Conservation (phyloP, 441 rosid genomes). For the Populus tomentosa region DNA sequence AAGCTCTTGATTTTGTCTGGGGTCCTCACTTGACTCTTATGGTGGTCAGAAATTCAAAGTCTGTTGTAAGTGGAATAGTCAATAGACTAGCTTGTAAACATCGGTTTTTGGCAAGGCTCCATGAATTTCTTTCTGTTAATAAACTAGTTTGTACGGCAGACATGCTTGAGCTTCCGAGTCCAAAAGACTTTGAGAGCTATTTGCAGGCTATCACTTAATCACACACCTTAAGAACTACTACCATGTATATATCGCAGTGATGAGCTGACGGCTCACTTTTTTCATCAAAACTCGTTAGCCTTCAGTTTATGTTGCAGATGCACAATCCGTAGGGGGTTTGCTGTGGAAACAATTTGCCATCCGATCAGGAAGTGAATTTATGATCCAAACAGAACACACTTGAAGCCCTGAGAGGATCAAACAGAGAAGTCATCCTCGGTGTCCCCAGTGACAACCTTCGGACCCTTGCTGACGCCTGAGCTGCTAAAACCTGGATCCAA, state of each 20-base stretch:
- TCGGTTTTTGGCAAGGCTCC: not conserved
- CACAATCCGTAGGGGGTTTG: constrained; percentile 37
- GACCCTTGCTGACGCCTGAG: constrained; percentile 13
- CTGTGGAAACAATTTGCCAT: constrained; percentile 34
- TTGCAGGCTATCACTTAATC: not conserved
- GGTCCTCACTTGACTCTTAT: not conserved
- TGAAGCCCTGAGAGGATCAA: constrained; percentile 38
- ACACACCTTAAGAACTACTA: not conserved
- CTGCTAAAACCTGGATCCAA: constrained; percentile 34
- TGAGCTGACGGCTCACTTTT: not conserved
- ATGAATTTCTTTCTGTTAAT: not conserved
- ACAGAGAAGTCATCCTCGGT: constrained; percentile 35
- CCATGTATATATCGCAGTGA: not conserved
- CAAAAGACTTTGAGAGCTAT: not conserved
- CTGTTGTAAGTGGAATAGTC: not conserved
- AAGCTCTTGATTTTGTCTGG: not conserved
- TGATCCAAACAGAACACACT: constrained; percentile 36
- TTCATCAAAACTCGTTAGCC: not conserved
- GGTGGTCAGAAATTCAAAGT: not conserved
- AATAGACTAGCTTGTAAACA: not conserved
- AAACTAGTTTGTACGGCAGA: not conserved
- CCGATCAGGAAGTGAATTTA: constrained; percentile 37
- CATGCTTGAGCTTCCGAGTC: not conserved
- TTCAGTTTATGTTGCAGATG: constrained; percentile 9
- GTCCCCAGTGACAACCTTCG: constrained; percentile 24